Evolutionary conservation across 148 eudicot genomes (phyloP), one percentile per base, ranked within the genome.

Genomic region (Mesembryanthemum crystallinum): DNA sequence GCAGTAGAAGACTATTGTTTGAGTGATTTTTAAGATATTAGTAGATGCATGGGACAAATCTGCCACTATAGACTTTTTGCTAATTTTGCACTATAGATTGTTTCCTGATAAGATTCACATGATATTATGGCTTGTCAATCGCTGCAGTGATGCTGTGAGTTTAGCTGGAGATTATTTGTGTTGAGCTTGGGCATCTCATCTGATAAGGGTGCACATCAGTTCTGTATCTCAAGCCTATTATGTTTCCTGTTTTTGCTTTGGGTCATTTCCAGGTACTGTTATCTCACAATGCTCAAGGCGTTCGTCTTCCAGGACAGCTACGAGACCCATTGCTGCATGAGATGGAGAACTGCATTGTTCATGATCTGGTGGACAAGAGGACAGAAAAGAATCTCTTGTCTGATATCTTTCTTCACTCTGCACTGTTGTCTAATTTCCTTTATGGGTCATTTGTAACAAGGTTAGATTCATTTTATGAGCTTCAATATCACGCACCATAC

Each of bases 261-360:
- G 57, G 43, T 66, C 9, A 10, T 33, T 73, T 81, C 47, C 64
- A 91, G 92, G 88, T 69, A 49, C 51, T 64, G 49, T 67, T 73
- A 64, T 49, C 83, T 30, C 69, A 74, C 49, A 78, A 74, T 35
- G 72, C 73, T 78, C 89, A 77, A 57, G 81, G 79, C 47, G 82
- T 89, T 75, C 92, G 90, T 57, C 92, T 95, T 79, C 96, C 97
- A 17, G 83, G 80, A 75, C 89, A 86, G 72, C 72, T 95, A 72
- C 83, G 76, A 76, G 96, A 84, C 68, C 85, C 88, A 27, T 82
- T 95, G 77, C 76, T 88, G 79, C 84, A 82, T 57, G 98, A 95
- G 86, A 80, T 92, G 91, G 94, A 95, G 85, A 88, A 69, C 85
- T 84, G 74, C 78, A 78, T 88, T 80, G 79, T 92, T 52, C 85